Conservation (phyloP, 345 rosid genomes). For the Schrenkiella parvula region DNA sequence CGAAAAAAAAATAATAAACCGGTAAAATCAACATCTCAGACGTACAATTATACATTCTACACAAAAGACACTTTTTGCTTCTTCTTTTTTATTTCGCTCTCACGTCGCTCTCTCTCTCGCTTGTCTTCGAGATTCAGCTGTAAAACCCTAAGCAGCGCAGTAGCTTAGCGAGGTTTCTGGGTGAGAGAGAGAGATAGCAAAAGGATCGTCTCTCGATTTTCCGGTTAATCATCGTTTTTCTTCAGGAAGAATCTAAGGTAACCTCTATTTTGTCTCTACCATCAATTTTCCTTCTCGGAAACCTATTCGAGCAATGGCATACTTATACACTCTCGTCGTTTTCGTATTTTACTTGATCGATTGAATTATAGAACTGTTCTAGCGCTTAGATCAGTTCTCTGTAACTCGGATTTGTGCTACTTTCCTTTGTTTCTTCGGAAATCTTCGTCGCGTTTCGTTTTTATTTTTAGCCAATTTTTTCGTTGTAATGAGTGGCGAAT, state of each 20-base stretch:
- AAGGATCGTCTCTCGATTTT: background rate
- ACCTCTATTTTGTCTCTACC: background rate
- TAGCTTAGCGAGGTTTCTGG: slow-evolving; percentile 11
- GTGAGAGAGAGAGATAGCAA: background rate
- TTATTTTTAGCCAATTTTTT: background rate
- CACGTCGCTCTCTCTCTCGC: slow-evolving; percentile 10
- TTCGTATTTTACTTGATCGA: background rate
- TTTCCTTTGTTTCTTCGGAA: background rate
- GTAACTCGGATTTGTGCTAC: slow-evolving; percentile 1
- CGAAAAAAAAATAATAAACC: background rate
- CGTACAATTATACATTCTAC: slow-evolving; percentile 19
- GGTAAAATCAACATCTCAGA: background rate
- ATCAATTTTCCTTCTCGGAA: background rate
- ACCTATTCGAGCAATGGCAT: background rate
- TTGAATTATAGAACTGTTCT: background rate
- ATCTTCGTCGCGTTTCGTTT: background rate
- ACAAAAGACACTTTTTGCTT: slow-evolving; percentile 3
- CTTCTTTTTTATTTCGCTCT: background rate
- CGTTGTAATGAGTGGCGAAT: background rate
- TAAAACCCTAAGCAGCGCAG: slow-evolving; percentile 31
- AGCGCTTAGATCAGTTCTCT: slow-evolving; percentile 15
- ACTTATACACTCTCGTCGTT: background rate
- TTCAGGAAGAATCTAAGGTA: slow-evolving; percentile 11
- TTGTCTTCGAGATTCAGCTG: slow-evolving; percentile 26
- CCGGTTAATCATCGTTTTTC: slow-evolving; percentile 8